Evolutionary conservation across 768 basidiomycete genomes (phyloP), one percentile per base, ranked within the genome.

Genomic region (Boletus vermiculosoides): DNA sequence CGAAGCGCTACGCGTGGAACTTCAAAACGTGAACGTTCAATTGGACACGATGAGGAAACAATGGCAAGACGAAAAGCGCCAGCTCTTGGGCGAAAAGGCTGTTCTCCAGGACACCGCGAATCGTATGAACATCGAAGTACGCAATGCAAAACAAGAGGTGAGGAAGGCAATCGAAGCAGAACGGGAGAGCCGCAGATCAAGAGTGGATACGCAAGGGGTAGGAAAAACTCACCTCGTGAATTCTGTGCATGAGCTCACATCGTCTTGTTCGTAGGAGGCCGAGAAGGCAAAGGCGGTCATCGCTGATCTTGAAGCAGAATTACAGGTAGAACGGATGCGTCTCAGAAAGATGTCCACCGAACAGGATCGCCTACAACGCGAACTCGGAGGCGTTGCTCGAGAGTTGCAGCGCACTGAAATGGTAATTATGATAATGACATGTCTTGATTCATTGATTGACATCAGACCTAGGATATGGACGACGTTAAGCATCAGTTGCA

Each of bases 371-470:
- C 75, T 83, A 22, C 80, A 84, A 50, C 80, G 85, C 25, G 87
- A 92, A 62, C 87, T 84, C 65, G 80, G 83, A 50, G 79, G 82
- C 11, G 77, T 92, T 48, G 62, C 83, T 30, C 74, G 78, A 15
- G 83, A 92, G 59, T 68, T 93, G 62, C 80, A 83, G 58, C 80
- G 88, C 28, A 87, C 87, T 13, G 88, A 92, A 76, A 79, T 82
- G 41, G 90, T 88, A 65, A 66, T 66, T 3, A 8, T n/a, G 44
- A 30, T 30, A 7, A 36, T n/a, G 23, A 30, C 30, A 20, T 20
- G 41, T 15, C 37, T 52, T n/a, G 25, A 46, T 40, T 13, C 42
- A 22, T 46, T 23, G 13, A 33, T 23, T 58, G 45, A 64, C 58
- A 42, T 20, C n/a, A 7, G 50, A 30, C 13, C 23, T 62, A 92